These are phyloP conservation scores for Fusarium sp. DNA, from an alignment of 2,329 filamentous ascomycete species.

Conservation along the genomic window DNA sequence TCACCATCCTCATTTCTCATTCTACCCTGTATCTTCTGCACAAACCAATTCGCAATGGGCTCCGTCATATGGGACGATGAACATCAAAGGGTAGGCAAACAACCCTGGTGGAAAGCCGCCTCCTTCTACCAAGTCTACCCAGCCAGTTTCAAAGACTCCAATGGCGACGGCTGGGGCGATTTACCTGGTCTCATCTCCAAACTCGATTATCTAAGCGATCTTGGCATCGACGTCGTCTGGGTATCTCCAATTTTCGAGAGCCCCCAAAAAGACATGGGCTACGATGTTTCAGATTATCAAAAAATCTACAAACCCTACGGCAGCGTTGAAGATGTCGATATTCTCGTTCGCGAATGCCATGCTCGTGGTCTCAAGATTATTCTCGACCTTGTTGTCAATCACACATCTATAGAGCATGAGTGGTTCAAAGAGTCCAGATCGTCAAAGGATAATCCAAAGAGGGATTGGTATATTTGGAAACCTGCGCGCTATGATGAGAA, in stretches of 20 bases:
- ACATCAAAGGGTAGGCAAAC: constrained; percentile 50
- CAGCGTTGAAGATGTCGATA: constrained; percentile 74
- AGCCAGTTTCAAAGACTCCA: constrained; percentile 68
- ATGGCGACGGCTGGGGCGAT: constrained; percentile 73
- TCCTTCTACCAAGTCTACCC: constrained; percentile 68
- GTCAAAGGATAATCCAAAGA: constrained; percentile 63
- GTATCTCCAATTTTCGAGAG: constrained; percentile 64
- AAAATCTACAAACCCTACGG: constrained; percentile 76
- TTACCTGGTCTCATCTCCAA: constrained; percentile 73
- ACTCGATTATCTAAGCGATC: constrained; percentile 71
- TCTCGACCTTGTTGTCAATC: constrained; percentile 80
- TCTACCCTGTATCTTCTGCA: not conserved
- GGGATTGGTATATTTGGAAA: constrained; percentile 76
- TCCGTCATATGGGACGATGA: constrained; percentile 50
- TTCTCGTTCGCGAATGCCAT: constrained; percentile 70
- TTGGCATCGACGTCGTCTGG: constrained; percentile 74
- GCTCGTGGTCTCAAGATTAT: constrained; percentile 73
- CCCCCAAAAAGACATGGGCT: constrained; percentile 77
- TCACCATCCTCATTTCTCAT: not conserved
- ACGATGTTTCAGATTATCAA: constrained; percentile 78
- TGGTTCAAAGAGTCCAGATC: constrained; percentile 70
- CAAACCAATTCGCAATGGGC: constrained; percentile 47
- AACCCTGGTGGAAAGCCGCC: constrained; percentile 62
- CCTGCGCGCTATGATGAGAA: constrained; percentile 64
- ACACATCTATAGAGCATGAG: constrained; percentile 68